phyloP scores from a whole-genome alignment of 768 basidiomycete genomes.

The Boletus vinaceobasis region DNA sequence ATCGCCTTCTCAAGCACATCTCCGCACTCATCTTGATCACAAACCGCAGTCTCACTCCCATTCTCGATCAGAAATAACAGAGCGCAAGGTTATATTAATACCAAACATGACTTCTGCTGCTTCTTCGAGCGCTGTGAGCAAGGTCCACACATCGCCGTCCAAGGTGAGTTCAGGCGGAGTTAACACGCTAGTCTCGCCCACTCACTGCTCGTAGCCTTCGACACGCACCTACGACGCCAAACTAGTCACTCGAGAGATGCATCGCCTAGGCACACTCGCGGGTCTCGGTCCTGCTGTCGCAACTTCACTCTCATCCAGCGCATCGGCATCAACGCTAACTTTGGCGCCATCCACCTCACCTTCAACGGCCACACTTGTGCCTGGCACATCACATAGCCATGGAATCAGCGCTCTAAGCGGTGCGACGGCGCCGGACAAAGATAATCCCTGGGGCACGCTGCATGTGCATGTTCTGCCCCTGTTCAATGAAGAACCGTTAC shows the following conservation, averaged over 20 bases:
- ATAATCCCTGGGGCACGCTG: constrained; percentile 76
- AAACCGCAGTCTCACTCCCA: constrained; percentile 38
- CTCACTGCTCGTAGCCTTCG: constrained; percentile 42
- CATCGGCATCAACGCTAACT: constrained; percentile 48
- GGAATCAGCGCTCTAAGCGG: constrained; percentile 19
- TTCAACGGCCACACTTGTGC: constrained; percentile 30
- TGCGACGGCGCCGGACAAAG: constrained; percentile 41
- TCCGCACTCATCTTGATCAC: constrained; percentile 29
- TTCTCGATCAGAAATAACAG: constrained; percentile 35
- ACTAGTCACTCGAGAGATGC: constrained; percentile 81
- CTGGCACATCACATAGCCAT: constrained; percentile 35
- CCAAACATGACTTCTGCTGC: constrained; percentile 27
- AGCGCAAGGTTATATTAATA: constrained; percentile 12
- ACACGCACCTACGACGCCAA: constrained; percentile 77
- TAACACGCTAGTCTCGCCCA: constrained; percentile 7
- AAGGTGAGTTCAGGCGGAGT: constrained; percentile 31
- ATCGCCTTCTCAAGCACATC: constrained; percentile 24
- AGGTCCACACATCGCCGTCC: constrained; percentile 32
- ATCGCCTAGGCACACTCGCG: constrained; percentile 65
- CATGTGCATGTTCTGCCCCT: constrained; percentile 87
- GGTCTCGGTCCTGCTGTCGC: constrained; percentile 47
- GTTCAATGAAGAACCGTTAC: constrained; percentile 87
- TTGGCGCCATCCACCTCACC: constrained; percentile 37
- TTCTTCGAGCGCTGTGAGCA: constrained; percentile 26
- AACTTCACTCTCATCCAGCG: constrained; percentile 37